Percentiles rank a stretch among this genome's conserved stretches.
Evolutionary conservation across 495 filamentous ascomycete species (phyloP).

Genomic region (Cercophora scortea): DNA sequence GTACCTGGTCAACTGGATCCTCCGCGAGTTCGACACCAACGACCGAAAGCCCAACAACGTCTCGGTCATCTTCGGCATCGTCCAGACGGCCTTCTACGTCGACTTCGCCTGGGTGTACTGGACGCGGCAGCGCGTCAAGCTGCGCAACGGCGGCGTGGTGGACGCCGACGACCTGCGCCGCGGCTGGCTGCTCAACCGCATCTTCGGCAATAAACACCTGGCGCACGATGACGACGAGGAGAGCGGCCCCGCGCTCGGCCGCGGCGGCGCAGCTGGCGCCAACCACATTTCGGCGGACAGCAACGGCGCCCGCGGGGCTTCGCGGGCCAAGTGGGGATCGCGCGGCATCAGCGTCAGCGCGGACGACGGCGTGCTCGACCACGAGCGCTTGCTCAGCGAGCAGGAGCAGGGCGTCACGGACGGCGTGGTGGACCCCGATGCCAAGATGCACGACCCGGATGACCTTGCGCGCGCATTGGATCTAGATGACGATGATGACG

Average conservation of each 20-base stretch:
- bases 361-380: constrained; percentile 61
- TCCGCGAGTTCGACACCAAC: constrained; percentile 48
- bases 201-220: constrained; percentile 44
- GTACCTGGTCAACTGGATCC: constrained; percentile 90
- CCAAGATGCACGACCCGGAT: constrained; percentile 50
- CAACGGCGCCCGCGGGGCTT: constrained; percentile 8
- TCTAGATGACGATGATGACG: constrained; percentile 32
- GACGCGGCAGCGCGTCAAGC: constrained; percentile 86
- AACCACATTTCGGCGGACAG: too few relatives aligned
- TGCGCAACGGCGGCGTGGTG: constrained; percentile 84
- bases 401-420: constrained; percentile 29
- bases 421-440: constrained; percentile 38
- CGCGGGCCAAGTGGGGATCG: constrained; percentile 59
- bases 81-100: constrained; percentile 85
- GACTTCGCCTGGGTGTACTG: constrained; percentile 99
- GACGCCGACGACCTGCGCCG: constrained; percentile 81
- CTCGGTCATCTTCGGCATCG: constrained; percentile 71
- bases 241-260: constrained; percentile 35
- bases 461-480: constrained; percentile 44
- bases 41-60: constrained; percentile 61
- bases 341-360: constrained; percentile 74
- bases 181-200: constrained; percentile 62
- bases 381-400: constrained; percentile 24
- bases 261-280: constrained; percentile 19
- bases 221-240: constrained; percentile 39